These are phyloP conservation scores for Coffea canephora DNA, from an alignment of 257 asterid genomes.

Conservation along the genomic window DNA sequence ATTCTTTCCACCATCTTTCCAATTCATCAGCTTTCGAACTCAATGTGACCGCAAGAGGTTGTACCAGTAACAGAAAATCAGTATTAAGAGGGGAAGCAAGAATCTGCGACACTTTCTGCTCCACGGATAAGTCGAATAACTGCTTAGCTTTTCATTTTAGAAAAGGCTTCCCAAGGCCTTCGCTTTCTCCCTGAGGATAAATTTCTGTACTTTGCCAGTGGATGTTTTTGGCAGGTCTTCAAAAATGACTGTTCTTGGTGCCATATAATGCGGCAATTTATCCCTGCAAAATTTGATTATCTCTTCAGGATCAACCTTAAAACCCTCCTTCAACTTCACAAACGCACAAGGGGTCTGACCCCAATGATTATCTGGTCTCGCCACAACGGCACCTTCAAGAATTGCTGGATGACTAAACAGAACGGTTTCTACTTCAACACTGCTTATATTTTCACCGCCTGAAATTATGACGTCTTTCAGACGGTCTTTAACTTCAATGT, in stretches of 20 bases:
- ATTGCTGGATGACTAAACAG: conserved; percentile 33
- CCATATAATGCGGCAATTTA: conserved; percentile 40
- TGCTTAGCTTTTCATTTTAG: background rate
- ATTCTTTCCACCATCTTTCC: too few relatives aligned
- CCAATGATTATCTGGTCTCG: conserved; percentile 41
- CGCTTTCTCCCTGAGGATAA: conserved; percentile 31
- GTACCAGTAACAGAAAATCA: too few relatives aligned
- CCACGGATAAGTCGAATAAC: too few relatives aligned
- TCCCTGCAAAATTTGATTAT: conserved; percentile 37
- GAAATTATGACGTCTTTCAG: conserved; percentile 36
- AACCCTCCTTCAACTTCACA: conserved; percentile 36
- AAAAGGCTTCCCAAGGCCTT: conserved; percentile 38
- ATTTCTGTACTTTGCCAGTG: conserved; percentile 37
- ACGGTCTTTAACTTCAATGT: conserved; percentile 36
- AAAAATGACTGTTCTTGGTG: conserved; percentile 32
- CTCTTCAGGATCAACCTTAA: conserved; percentile 17
- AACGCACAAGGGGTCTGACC: conserved; percentile 49
- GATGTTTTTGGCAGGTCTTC: conserved; percentile 36
- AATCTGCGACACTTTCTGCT: too few relatives aligned
- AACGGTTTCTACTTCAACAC: conserved; percentile 37
- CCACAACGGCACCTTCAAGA: conserved; percentile 45
- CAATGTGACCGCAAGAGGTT: too few relatives aligned
- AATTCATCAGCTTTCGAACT: too few relatives aligned
- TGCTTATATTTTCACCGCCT: conserved; percentile 44
- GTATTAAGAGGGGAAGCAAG: too few relatives aligned